Evolutionary conservation across 148 eudicot genomes (phyloP).

Genomic region (Amaranthus hypochondriacus): DNA sequence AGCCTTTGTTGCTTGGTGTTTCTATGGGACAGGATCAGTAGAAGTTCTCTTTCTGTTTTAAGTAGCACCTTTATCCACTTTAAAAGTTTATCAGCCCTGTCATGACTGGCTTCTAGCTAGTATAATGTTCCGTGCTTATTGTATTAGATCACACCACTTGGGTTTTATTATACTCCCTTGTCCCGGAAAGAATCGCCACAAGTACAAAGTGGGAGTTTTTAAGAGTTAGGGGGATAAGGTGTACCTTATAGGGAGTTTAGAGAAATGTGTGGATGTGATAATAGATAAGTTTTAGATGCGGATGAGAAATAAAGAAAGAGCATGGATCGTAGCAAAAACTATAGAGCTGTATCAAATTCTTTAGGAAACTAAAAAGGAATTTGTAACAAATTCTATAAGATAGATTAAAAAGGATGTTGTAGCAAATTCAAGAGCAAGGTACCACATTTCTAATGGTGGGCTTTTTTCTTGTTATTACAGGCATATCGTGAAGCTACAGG

Average conservation of each 20-base stretch:
- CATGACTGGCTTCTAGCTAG: not conserved
- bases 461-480: constrained; percentile 32
- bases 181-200: not conserved
- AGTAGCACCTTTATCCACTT: not conserved
- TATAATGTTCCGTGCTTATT: not conserved
- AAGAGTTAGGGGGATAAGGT: too few species aligned
- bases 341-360: too few species aligned
- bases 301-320: too few species aligned
- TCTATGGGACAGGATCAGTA: not conserved
- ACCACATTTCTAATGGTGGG: constrained; percentile 6
- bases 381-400: too few species aligned
- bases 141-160: not conserved
- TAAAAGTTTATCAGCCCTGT: not conserved
- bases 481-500: constrained; percentile 97
- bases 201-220: too few species aligned
- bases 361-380: too few species aligned
- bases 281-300: too few species aligned
- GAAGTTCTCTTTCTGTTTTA: not conserved
- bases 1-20: not conserved
- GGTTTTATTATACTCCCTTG: not conserved
- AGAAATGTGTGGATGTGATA: too few species aligned
- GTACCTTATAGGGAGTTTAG: too few species aligned
- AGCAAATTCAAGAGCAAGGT: not conserved
- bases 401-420: too few species aligned
- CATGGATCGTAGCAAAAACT: too few species aligned